Conservation (phyloP, 1,139 yeast species). For the Saccharomyces hybrid region DNA sequence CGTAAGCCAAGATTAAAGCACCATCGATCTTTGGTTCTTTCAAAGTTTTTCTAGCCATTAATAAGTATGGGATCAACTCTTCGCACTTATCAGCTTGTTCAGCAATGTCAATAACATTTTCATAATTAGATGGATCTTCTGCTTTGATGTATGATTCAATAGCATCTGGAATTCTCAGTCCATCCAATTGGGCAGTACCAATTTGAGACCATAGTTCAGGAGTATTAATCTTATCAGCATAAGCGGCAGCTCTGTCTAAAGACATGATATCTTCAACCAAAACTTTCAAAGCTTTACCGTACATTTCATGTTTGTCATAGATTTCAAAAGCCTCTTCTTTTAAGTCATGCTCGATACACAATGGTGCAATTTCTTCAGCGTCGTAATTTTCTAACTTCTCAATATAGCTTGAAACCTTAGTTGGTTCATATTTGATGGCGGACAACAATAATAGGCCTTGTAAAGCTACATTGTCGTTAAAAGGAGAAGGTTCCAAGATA, state of each 20-base stretch:
- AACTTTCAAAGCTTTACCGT: constrained; percentile 78
- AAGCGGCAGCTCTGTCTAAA: constrained; percentile 88
- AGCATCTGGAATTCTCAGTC: constrained; percentile 87
- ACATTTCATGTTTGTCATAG: constrained; percentile 75
- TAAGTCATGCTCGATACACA: constrained; percentile 82
- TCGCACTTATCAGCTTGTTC: constrained; percentile 95
- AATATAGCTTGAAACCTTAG: constrained; percentile 74
- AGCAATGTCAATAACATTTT: constrained; percentile 88
- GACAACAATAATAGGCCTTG: constrained; percentile 90
- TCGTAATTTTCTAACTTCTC: constrained; percentile 89
- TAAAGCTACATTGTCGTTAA: constrained; percentile 87
- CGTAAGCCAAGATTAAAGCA: constrained; percentile 80
- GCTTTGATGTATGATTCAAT: constrained; percentile 85
- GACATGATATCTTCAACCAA: constrained; percentile 90
- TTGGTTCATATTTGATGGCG: constrained; percentile 89
- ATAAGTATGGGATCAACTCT: constrained; percentile 77
- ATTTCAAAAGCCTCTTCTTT: constrained; percentile 92
- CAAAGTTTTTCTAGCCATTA: constrained; percentile 89
- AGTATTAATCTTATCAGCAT: constrained; percentile 81
- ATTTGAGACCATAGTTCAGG: constrained; percentile 91
- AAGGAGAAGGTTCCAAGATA: constrained; percentile 93
- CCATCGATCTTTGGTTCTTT: constrained; percentile 93
- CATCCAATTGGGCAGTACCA: constrained; percentile 94
- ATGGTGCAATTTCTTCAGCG: constrained; percentile 87
- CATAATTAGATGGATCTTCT: constrained; percentile 82